phyloP scores from a whole-genome alignment of 1,139 yeast species.

The Trichomonascaceae sp. region DNA sequence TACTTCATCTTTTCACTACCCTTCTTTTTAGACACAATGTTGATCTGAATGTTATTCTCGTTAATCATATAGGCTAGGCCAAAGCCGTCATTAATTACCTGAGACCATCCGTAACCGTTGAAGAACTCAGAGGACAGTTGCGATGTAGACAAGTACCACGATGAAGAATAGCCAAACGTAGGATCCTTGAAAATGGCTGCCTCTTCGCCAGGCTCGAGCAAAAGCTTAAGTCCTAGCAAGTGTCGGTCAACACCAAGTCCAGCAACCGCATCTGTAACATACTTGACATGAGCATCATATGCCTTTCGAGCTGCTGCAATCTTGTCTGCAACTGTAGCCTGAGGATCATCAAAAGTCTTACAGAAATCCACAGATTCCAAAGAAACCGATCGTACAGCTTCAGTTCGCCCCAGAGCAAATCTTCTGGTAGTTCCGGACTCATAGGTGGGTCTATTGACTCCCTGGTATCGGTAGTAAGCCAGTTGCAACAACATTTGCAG shows the following conservation, averaged over 20 bases:
- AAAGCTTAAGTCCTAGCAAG: conserved; percentile 78
- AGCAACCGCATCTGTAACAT: conserved; percentile 70
- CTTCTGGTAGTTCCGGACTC: conserved; percentile 94
- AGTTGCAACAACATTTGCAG: conserved; percentile 75
- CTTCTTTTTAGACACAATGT: conserved; percentile 72
- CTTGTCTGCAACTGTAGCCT: conserved; percentile 51
- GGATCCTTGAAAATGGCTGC: conserved; percentile 71
- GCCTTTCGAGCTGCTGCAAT: conserved; percentile 68
- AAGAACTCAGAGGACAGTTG: conserved; percentile 84
- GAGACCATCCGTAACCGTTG: conserved; percentile 96
- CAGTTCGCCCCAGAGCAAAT: conserved; percentile 91
- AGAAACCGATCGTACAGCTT: conserved; percentile 87
- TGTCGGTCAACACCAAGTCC: conserved; percentile 95
- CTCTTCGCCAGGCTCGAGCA: conserved; percentile 53
- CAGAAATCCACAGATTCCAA: conserved; percentile 67
- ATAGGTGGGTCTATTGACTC: conserved; percentile 82
- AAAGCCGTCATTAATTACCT: conserved; percentile 88
- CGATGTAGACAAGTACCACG: conserved; percentile 86
- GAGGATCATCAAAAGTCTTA: conserved; percentile 63
- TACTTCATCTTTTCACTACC: conserved; percentile 62
- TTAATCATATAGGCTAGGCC: conserved; percentile 94
- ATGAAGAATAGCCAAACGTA: conserved; percentile 62
- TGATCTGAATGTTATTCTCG: conserved; percentile 78
- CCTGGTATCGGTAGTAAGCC: conserved; percentile 77
- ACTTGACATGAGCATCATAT: conserved; percentile 65